Evolutionary conservation across 805 yeast species (phyloP).

Genomic region (Pichia pseudocactophila): DNA sequence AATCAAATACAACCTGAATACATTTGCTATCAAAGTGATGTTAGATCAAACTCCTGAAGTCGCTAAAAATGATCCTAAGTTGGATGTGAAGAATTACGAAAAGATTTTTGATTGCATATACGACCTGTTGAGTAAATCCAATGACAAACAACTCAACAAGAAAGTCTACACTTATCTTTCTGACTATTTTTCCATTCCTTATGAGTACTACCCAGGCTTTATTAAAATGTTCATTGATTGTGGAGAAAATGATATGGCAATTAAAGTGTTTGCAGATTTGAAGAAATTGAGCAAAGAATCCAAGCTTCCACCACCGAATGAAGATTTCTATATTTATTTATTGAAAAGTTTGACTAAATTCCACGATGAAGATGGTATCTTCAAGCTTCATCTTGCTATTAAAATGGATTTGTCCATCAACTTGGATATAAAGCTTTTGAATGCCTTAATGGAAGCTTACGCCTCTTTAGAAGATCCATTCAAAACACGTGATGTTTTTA

Average conservation of each 20-base stretch:
- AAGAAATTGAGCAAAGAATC: slow-evolving; percentile 46
- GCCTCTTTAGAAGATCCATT: slow-evolving; percentile 46
- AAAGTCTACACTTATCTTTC: slow-evolving; percentile 49
- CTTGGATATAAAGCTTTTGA: slow-evolving; percentile 49
- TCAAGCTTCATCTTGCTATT: slow-evolving; percentile 51
- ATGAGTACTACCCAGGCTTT: slow-evolving; percentile 48
- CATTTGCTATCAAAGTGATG: slow-evolving; percentile 11
- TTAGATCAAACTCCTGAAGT: slow-evolving; percentile 15
- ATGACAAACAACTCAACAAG: slow-evolving; percentile 38
- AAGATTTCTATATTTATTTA: slow-evolving; percentile 50
- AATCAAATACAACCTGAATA: slow-evolving; percentile 8
- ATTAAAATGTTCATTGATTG: slow-evolving; percentile 47
- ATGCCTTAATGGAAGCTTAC: slow-evolving; percentile 57
- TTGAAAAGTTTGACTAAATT: slow-evolving; percentile 53
- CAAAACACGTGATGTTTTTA: slow-evolving; percentile 51
- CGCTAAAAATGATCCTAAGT: slow-evolving; percentile 29
- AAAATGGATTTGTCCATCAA: slow-evolving; percentile 53
- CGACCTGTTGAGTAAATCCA: slow-evolving; percentile 5
- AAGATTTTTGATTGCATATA: slow-evolving; percentile 15
- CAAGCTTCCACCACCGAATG: slow-evolving; percentile 41
- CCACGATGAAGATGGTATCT: slow-evolving; percentile 56
- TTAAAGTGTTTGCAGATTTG: slow-evolving; percentile 52
- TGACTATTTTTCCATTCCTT: slow-evolving; percentile 48
- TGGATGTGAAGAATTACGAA: slow-evolving; percentile 13
- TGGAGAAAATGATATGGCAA: slow-evolving; percentile 52